phyloP scores from a whole-genome alignment of 2,329 filamentous ascomycete species.

The Neofusicoccum kwambonambiense region DNA sequence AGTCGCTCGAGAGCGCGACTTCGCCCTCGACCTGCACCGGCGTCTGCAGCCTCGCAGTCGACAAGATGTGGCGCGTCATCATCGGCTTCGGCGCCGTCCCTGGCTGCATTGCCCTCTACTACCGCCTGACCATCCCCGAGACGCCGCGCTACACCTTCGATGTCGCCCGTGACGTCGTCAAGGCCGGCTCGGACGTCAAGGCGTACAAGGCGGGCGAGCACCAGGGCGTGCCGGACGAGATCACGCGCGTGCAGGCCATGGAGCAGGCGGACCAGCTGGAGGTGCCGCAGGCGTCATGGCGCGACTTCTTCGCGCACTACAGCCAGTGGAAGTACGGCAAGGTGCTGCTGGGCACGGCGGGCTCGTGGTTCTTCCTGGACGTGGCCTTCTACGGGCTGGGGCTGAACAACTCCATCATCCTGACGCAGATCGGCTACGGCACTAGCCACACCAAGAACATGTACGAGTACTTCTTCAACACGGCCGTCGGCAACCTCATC shows the following conservation, averaged over 20 bases:
- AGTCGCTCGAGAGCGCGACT: slow-evolving; percentile 55
- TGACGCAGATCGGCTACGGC: slow-evolving; percentile 70
- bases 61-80: slow-evolving; percentile 84
- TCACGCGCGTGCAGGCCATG: slow-evolving; percentile 60
- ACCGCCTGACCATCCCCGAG: slow-evolving; percentile 82
- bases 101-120: slow-evolving; percentile 79
- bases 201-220: slow-evolving; percentile 69
- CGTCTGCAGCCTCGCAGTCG: slow-evolving; percentile 67
- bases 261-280: slow-evolving; percentile 56
- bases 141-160: slow-evolving; percentile 88
- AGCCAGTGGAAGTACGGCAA: slow-evolving; percentile 68
- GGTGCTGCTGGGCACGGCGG: slow-evolving; percentile 74
- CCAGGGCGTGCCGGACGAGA: slow-evolving; percentile 65
- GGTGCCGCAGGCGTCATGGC: slow-evolving; percentile 68
- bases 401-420: slow-evolving; percentile 73
- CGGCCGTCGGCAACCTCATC: slow-evolving; percentile 75
- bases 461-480: slow-evolving; percentile 71
- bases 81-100: slow-evolving; percentile 81
- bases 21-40: slow-evolving; percentile 58
- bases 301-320: slow-evolving; percentile 72
- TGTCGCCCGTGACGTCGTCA: slow-evolving; percentile 70
- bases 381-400: slow-evolving; percentile 57
- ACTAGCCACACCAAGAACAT: slow-evolving; percentile 53
- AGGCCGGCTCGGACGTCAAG: slow-evolving; percentile 69
- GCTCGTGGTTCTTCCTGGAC: slow-evolving; percentile 81